Evolutionary conservation across 306 rosid genomes (phyloP).

Genomic region (Cercis canadensis): DNA sequence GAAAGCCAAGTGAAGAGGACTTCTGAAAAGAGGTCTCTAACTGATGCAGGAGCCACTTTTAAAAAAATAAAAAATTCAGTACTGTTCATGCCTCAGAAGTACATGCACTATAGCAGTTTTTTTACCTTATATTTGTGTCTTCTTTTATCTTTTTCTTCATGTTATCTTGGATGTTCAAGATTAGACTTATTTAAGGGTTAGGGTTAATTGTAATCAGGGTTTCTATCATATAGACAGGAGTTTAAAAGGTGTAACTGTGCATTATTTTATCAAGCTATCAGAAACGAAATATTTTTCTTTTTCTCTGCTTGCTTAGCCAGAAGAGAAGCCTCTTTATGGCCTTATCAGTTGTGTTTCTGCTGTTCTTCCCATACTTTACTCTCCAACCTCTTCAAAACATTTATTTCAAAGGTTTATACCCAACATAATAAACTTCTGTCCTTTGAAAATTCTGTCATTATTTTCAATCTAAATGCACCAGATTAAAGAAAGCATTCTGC

Average conservation of each 20-base stretch:
- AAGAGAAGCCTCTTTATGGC: not conserved
- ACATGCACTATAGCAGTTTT: not conserved
- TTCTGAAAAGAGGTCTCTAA: too few species aligned
- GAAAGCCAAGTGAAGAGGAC: too few species aligned
- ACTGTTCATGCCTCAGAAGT: constrained; percentile 8
- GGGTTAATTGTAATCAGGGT: too few species aligned
- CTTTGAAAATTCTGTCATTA: not conserved
- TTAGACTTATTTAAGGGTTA: too few species aligned
- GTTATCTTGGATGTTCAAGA: not conserved
- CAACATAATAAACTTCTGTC: not conserved
- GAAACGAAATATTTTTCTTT: too few species aligned
- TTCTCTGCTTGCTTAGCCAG: not conserved
- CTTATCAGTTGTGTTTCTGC: not conserved
- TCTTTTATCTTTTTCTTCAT: not conserved
- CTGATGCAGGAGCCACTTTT: too few species aligned
- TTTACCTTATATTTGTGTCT: too few species aligned
- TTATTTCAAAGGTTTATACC: not conserved
- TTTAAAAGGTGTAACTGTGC: too few species aligned
- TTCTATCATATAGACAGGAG: too few species aligned
- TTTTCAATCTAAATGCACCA: not conserved
- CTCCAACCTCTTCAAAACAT: not conserved
- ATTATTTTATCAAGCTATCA: too few species aligned
- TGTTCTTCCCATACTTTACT: not conserved
- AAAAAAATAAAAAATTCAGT: too few species aligned
- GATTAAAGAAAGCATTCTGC: not conserved